Evolutionary conservation across 73 alveolate species (phyloP).

Genomic region (Stentor roeselii): DNA sequence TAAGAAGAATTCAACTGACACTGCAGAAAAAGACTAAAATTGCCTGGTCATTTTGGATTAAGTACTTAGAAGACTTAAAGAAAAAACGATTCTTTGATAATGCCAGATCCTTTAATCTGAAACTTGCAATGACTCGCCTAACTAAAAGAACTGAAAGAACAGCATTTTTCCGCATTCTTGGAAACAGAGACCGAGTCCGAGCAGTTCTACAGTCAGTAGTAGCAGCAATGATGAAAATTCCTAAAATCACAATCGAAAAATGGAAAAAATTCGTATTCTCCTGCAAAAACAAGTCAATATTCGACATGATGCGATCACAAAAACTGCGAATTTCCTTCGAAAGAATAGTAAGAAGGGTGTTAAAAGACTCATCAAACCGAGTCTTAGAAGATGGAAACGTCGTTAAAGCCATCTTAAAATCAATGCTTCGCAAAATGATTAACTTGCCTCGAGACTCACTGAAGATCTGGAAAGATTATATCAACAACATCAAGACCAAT

Average conservation of each 20-base stretch:
- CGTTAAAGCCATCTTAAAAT: background rate
- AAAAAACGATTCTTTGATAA: background rate
- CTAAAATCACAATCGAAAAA: background rate
- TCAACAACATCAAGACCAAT: background rate
- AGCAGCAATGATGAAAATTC: background rate
- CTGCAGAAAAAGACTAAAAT: background rate
- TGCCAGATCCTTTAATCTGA: too few relatives aligned
- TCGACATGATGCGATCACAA: background rate
- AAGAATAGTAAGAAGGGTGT: background rate
- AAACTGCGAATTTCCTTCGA: slow-evolving; percentile 5
- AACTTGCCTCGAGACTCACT: background rate
- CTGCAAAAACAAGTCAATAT: background rate
- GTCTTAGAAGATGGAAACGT: background rate
- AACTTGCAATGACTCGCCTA: background rate
- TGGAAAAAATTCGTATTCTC: background rate
- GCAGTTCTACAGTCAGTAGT: background rate
- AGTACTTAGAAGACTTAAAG: background rate
- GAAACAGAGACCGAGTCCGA: background rate
- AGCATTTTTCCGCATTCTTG: background rate
- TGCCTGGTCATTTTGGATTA: background rate
- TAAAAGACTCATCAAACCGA: background rate
- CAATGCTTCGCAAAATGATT: background rate
- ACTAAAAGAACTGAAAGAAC: background rate
- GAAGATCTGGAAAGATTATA: background rate
- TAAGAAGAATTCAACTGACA: background rate